Evolutionary conservation across 305 asterid species (phyloP), one percentile per base, ranked within the genome.

Genomic region (Lippia alba): DNA sequence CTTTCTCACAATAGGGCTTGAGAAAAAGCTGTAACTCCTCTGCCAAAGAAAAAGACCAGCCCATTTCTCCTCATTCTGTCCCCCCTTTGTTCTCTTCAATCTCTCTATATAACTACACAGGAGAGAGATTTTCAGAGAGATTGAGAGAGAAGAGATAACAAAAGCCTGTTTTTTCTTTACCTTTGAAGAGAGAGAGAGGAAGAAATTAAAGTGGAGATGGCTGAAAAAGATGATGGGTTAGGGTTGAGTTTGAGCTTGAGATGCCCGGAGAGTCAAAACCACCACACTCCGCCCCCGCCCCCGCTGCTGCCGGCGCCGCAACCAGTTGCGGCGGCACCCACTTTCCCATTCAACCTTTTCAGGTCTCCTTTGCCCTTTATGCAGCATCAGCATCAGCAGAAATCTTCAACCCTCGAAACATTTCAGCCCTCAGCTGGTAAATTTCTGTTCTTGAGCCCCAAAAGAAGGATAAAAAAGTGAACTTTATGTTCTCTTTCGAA

Each of bases 61-160:
- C 80, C 81, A 73, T 74, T 72, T 83, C 87, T 84, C 85, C 81
- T 79, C 87, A 67, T 73, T 83, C 82, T 87, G 87, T 80, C 86
- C 89, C 74, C 56, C 69, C 60, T 60, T 5, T 36, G 48, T 24
- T 54, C 70, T 67, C 56, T 32, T 46, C 30, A 19, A 61, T 30
- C 58, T 55, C 68, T 75, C 67, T 73, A 69, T 79, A 79, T 16
- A 80, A 51, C 67, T 63, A 64, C 74, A 59, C 33, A 66, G 48
- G 56, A 56, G 56, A 34, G 57, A 45, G 9, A 58, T 16, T 8
- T 24, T 24, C 2, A 24, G 30, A 24, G 59, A 46, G 69, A 54
- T n/a, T n/a, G 56, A 56, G 56, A 34, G 57, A 45, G 9, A 50
- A 50, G 8, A 58, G 24, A 12, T 24, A 24, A 24, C 30, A 2